Base-by-base conservation (phyloP, 2,329 filamentous ascomycete species). In the Zalaria obscura region DNA sequence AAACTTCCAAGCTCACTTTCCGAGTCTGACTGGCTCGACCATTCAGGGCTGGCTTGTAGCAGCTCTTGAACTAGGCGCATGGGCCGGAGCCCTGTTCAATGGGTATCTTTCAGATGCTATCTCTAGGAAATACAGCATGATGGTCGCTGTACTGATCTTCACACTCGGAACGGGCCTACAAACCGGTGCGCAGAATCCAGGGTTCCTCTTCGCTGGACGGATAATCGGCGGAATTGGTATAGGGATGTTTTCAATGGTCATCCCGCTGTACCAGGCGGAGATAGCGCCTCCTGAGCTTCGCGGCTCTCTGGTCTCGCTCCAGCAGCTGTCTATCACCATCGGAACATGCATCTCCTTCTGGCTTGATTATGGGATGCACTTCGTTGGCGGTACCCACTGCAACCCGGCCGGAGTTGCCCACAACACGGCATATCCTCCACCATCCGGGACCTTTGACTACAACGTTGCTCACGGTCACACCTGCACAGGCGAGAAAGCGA, bases 21-120 rank as follows among this genome's bases (percentile, higher is more conserved):
- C 29, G 7, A 32, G 7, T n/a, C 7, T 56, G 27, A 37, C 32
- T 7, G 39, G n/a, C 5, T 18, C 47, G 6, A 65, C 61, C 3
- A 61, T 64, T 43, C 62, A 67, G 44, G 67, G 66, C 28, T 68
- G 65, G 66, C 55, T 69, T 5, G 32, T 35, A 4, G 29, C 39
- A 2, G 83, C 84, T 47, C 72, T 86, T 25, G 80, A 86, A 54
- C 70, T 86, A 1, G 81, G 81, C 40, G 82, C 81, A 36, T 86
- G 81, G 81, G 55, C 84, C n/a, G 83, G 83, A 29, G 75, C 79
- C 0, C 59, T 87, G 3, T 66, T 80, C 31, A 81, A 75, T 2
- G 78, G 80, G 1, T 80, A 80, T 51, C 57, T 86, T n/a, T 80
- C 80, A n/a, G 82, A 86, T 54, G 65, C 70, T 3, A 57, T 78